These are phyloP conservation scores for Vaccinium macrocarpon DNA, from an alignment of 148 eudicot species.

Conservation along the genomic window DNA sequence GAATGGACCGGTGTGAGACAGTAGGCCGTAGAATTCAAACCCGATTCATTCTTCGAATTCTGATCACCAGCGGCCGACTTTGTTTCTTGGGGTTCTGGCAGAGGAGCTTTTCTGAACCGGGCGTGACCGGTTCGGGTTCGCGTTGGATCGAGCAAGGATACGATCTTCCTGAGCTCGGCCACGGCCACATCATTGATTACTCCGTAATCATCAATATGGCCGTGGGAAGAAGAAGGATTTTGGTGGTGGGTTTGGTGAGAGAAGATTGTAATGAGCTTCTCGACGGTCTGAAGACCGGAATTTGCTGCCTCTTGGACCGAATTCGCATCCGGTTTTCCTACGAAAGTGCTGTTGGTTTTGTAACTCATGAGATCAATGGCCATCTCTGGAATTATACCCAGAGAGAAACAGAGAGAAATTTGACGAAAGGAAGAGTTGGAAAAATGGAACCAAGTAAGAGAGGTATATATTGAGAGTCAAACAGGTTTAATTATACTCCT, in stretches of 20 bases:
- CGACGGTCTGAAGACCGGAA: neutral
- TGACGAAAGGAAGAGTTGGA: neutral
- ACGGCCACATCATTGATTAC: constrained; percentile 45
- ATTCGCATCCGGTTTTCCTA: neutral
- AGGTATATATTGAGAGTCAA: neutral
- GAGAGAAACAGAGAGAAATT: neutral
- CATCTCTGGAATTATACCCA: neutral
- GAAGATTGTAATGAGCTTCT: neutral
- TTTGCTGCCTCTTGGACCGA: neutral
- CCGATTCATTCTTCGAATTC: neutral
- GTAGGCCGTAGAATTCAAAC: neutral
- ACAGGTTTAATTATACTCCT: neutral
- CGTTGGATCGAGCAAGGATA: constrained; percentile 31
- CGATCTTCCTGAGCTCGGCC: constrained; percentile 39
- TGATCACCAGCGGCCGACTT: constrained; percentile 18
- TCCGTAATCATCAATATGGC: constrained; percentile 24
- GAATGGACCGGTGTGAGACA: neutral
- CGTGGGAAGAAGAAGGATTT: neutral
- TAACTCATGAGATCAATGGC: neutral
- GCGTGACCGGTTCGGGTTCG: constrained; percentile 78
- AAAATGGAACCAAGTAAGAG: neutral
- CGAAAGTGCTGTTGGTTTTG: neutral
- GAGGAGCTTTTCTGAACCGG: constrained; percentile 34
- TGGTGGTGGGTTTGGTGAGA: constrained; percentile 24
- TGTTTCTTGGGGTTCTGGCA: neutral